Conservation (phyloP, 2,329 filamentous ascomycete species). For the Ophiocordyceps australis region DNA sequence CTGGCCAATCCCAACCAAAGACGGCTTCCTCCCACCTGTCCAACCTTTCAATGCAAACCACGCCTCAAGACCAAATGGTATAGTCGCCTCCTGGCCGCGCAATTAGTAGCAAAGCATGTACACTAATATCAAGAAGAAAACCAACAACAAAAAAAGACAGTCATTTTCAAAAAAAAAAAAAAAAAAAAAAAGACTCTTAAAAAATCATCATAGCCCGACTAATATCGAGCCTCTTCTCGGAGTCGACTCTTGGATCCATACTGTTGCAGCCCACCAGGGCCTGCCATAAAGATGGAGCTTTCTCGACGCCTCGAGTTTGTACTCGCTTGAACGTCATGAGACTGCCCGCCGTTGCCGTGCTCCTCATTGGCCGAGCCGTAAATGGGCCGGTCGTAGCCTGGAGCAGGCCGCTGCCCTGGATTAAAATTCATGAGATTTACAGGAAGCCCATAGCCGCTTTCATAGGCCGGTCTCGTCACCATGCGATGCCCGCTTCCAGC, state of each 20-base stretch:
- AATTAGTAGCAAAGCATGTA: too few relatives aligned
- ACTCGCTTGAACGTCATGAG: conserved; percentile 10
- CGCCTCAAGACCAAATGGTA: too few relatives aligned
- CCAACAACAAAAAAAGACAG: too few relatives aligned
- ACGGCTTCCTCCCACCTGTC: too few relatives aligned
- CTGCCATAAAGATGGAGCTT: conserved; percentile 39
- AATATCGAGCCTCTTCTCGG: conserved; percentile 33
- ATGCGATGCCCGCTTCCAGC: too few relatives aligned
- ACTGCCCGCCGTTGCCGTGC: conserved; percentile 3
- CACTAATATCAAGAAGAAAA: too few relatives aligned
- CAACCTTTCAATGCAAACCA: too few relatives aligned
- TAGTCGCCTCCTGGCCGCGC: too few relatives aligned
- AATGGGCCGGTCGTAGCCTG: conserved; percentile 18
- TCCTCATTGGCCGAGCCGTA: conserved; percentile 12
- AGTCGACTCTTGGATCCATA: conserved; percentile 34
- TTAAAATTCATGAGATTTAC: conserved; percentile 8
- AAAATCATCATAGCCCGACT: too few relatives aligned
- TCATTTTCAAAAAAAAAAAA: neutral
- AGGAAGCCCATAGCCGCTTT: conserved; percentile 17
- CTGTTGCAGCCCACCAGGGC: conserved; percentile 25
- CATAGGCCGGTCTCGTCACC: conserved; percentile 26
- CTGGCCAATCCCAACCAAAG: too few relatives aligned
- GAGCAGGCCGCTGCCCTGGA: conserved; percentile 6
- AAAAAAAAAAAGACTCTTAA: neutral
- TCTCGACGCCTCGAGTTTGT: conserved; percentile 28